Evolutionary conservation across 805 yeast species (phyloP), one percentile per base, ranked within the genome.

Genomic region (Teunomyces panamensis): DNA sequence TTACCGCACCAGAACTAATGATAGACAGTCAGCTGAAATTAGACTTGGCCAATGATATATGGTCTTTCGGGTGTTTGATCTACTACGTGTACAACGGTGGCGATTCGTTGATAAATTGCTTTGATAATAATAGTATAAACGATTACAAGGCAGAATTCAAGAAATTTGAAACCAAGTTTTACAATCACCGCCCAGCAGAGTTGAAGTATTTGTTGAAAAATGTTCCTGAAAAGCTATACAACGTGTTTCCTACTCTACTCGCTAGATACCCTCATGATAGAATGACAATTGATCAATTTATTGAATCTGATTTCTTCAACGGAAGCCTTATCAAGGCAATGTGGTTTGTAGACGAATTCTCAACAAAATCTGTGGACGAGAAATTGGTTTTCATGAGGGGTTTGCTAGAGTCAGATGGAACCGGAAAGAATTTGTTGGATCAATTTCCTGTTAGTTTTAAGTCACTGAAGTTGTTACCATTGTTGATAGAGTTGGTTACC

Each of bases 1-100:
- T 77, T 62, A 69, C 87, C 1, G 94, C 96, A 0, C 99, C 99
- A 0, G 96, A 90, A 59, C 69, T 92, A 30, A 72, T 91, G 0
- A 56, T 85, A 5, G 89, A 88, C 50, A 43, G 53, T 30, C 74
- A 77, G 17, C 62, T 53, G 49, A 63, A 60, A 44, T 69, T 89
- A 3, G 81, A 80, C 30, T 79, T 80, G 30, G 81, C 81, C 14
- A 84, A 87, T 58, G 99, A 94, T 62, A 78, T 88, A 32, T 94
- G 91, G 75, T 81, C 97, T 0, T 59, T 94, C 9, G 98, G 96
- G 1, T 77, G 88, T 55, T 62, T 94, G 48, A 81, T 90, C 2
- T 85, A 77, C 60, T 84, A 81, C 54, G 64, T 91, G 3, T 91
- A 87, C 65, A 79, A 81, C 53, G 49, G 62, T n/a, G 75, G 77